A percentile compares a stretch with the other conserved stretches of the same genome.
Evolutionary conservation across 177 flowering plant genomes (phyloP).

Genomic region (Telopea speciosissima): DNA sequence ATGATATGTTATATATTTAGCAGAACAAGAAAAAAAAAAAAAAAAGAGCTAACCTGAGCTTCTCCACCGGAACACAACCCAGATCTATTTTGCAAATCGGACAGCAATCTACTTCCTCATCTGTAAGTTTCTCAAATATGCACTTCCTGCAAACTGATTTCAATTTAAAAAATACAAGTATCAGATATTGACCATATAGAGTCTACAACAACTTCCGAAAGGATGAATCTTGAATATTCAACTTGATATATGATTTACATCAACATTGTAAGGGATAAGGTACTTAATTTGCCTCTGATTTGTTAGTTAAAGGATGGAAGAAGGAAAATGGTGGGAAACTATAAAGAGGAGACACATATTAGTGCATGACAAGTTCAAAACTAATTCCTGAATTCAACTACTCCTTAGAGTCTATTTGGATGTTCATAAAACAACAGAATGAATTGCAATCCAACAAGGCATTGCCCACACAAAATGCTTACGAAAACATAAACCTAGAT

Average conservation of each 20-base stretch:
- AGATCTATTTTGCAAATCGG: slow-evolving; percentile 82
- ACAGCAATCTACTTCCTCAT: slow-evolving; percentile 72
- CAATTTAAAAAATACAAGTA: slow-evolving; percentile 3
- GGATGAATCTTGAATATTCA: neutral
- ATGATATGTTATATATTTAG: neutral
- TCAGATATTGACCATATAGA: neutral
- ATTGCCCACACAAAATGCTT: neutral
- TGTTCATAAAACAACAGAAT: neutral
- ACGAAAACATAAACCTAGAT: neutral
- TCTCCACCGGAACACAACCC: slow-evolving; percentile 76
- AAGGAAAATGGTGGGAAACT: neutral
- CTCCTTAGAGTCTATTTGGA: neutral
- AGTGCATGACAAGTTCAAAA: neutral
- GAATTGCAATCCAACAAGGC: neutral
- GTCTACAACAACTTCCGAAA: neutral
- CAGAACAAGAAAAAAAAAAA: neutral
- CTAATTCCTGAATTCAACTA: neutral
- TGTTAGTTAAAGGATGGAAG: neutral
- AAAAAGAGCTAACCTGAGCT: slow-evolving; percentile 51
- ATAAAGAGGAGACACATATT: neutral
- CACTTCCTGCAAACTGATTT: slow-evolving; percentile 88
- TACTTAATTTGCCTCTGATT: neutral
- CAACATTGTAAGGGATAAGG: neutral
- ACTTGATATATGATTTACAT: neutral
- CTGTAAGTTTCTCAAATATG: slow-evolving; percentile 75